Conservation (phyloP, 768 basidiomycete genomes). For the Boletus huronensis region DNA sequence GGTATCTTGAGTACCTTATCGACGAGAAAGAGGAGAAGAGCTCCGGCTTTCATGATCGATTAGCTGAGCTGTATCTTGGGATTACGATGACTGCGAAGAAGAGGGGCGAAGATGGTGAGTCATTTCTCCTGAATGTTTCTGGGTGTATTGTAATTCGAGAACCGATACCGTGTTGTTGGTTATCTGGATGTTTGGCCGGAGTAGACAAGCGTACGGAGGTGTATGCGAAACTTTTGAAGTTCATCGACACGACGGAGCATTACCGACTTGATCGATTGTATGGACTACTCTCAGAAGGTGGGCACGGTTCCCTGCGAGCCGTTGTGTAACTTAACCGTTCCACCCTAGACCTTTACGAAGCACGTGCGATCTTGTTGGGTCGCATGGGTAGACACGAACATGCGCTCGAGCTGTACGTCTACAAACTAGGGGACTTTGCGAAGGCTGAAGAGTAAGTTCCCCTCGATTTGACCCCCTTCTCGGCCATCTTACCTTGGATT, state of each 20-base stretch:
- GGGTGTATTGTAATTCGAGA: neutral
- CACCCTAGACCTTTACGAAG: conserved; percentile 76
- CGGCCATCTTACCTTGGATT: neutral
- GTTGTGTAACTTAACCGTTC: neutral
- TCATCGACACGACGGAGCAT: conserved; percentile 65
- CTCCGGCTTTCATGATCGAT: conserved; percentile 76
- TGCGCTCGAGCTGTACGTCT: conserved; percentile 93
- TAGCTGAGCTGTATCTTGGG: conserved; percentile 82
- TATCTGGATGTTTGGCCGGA: neutral
- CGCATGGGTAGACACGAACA: conserved; percentile 88
- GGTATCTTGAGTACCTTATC: conserved; percentile 86
- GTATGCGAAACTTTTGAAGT: conserved; percentile 71
- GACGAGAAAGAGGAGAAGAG: conserved; percentile 65
- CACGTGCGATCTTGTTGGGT: conserved; percentile 87
- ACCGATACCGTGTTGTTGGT: neutral
- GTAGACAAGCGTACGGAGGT: conserved; percentile 47
- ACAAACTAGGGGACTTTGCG: conserved; percentile 73
- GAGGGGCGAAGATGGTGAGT: conserved; percentile 55
- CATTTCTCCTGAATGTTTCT: neutral
- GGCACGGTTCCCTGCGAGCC: conserved; percentile 8
- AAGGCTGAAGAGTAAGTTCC: conserved; percentile 86
- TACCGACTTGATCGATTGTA: conserved; percentile 81
- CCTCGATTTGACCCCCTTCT: neutral
- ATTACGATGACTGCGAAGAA: conserved; percentile 60
- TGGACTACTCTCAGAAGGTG: conserved; percentile 80